A percentile compares a stretch with the other conserved stretches of the same genome.
Conservation (phyloP, 768 basidiomycete species). For the Lentinula sp. region DNA sequence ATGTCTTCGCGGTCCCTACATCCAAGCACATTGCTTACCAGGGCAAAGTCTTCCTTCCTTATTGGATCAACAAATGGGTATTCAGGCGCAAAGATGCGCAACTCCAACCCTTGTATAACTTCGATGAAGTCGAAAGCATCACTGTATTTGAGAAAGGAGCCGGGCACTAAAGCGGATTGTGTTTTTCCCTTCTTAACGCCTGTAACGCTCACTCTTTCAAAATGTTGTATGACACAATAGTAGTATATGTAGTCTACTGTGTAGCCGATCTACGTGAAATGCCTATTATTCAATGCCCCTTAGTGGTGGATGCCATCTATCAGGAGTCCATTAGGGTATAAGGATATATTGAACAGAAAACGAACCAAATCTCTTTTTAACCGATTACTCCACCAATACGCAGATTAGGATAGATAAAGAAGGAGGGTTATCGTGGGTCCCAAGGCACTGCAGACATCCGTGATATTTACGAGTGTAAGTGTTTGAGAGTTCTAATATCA, state of each 20-base stretch:
- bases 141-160: slow-evolving; percentile 37
- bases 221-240: neutral
- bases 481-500: no score
- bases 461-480: no score
- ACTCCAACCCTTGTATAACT: slow-evolving; percentile 45
- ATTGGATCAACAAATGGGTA: slow-evolving; percentile 43
- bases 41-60: slow-evolving; percentile 37
- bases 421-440: no score
- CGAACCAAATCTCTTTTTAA: no score
- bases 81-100: slow-evolving; percentile 29
- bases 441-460: no score
- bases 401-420: no score
- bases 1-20: slow-evolving; percentile 48
- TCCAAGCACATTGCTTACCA: slow-evolving; percentile 39
- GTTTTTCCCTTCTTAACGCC: neutral
- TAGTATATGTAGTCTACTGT: neutral
- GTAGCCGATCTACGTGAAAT: neutral
- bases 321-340: no score
- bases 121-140: slow-evolving; percentile 41
- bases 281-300: neutral
- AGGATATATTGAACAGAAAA: no score
- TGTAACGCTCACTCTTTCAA: neutral
- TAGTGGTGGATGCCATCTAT: neutral
- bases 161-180: slow-evolving; percentile 20
- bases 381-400: no score